Evolutionary conservation across 2,329 filamentous ascomycete species (phyloP), one percentile per base, ranked within the genome.

Genomic region (Penicillium frequentans): DNA sequence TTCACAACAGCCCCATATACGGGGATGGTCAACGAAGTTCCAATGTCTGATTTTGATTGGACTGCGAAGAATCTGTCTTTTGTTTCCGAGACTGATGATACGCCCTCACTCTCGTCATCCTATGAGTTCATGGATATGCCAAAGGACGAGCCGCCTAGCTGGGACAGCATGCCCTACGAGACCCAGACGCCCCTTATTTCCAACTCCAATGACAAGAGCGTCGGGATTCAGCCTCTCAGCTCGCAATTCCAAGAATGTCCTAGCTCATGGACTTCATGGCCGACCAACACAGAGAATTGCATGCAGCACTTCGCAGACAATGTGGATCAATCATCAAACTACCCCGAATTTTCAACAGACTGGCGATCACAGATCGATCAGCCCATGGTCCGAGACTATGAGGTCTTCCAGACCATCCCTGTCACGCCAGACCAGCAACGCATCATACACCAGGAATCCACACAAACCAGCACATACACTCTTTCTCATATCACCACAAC

Each of bases 31-130:
- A 26, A 37, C 6, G n/a, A 33, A 19, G 13, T 35, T 3, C 14
- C 21, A 37, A 9, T 37, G 21, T 9, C 4, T 27, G 49, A 55
- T 24, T 21, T 19, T 7, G 37, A 16, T 19, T 57, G 56, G 52
- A 1, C 24, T 7, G 21, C 50, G 6, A 56, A 52, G 33, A 55
- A 58, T 27, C 50, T 64, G 9, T 56, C 56, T 1, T 61, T 64
- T 6, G 49, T 58, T 9, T 44, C 50, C 2, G 47, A 49, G 9
- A 48, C 29, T 5, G 59, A 64, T 2, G 57, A 61, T 0, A 51
- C 50, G 0, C 47, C 60, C 11, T 63, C 60, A 8, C 39, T 59
- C 1, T 53, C 52, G 8, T 59, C 61, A 1, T 56, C 57, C 1
- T 61, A 59, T 23, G 57, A 44, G 2, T 35, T 56, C 3, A 14